phyloP scores from a whole-genome alignment of 2,329 filamentous ascomycete species.

The Penicillium nordicum region DNA sequence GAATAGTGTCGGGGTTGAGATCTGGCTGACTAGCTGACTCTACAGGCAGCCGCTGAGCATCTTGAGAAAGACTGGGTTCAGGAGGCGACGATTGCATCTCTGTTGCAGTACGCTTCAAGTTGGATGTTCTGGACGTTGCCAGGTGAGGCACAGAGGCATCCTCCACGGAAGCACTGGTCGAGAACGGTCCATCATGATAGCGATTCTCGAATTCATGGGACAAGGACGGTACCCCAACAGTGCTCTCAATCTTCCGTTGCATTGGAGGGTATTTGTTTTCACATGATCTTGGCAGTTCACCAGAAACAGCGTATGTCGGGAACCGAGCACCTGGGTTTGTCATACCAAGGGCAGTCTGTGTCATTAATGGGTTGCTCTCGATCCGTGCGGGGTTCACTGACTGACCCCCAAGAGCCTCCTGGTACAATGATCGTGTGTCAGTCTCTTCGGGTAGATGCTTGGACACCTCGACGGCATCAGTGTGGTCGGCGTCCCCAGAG shows the following conservation, averaged over 20 bases:
- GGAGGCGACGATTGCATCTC: conserved; percentile 23
- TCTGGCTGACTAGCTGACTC: conserved; percentile 15
- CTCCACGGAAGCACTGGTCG: background rate
- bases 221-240: background rate
- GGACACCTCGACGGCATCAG: conserved; percentile 1
- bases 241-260: background rate
- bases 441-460: background rate
- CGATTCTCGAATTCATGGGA: background rate
- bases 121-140: background rate
- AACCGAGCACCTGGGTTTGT: conserved; percentile 3
- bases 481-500: background rate
- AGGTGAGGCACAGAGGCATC: background rate
- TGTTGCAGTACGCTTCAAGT: conserved; percentile 31
- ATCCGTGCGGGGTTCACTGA: background rate
- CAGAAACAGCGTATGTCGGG: background rate
- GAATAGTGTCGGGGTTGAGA: conserved; percentile 5
- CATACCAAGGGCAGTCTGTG: background rate
- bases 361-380: background rate
- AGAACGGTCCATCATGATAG: conserved; percentile 26
- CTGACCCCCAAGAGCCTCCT: background rate
- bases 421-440: background rate
- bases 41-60: conserved; percentile 26
- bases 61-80: conserved; percentile 13
- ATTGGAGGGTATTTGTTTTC: background rate
- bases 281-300: background rate